Evolutionary conservation across 495 filamentous ascomycete genomes (phyloP).

Genomic region (Cairneyella variabilis): DNA sequence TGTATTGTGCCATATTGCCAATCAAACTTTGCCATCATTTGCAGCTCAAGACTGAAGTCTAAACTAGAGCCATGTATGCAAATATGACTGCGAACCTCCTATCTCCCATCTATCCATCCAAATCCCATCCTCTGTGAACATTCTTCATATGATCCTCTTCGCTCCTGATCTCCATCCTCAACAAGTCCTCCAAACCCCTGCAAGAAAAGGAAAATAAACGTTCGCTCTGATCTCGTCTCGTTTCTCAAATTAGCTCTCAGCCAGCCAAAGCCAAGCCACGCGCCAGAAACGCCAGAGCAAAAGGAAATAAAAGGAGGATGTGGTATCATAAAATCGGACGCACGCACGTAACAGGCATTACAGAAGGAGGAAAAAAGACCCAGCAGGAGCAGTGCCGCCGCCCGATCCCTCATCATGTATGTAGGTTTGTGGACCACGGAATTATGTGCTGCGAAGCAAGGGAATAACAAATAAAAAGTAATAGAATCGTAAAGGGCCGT

Average conservation of each 20-base stretch:
- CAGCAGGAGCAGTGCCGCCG: background rate
- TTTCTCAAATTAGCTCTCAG: background rate
- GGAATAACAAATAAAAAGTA: background rate
- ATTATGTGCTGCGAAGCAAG: background rate
- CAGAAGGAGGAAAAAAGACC: constrained; percentile 1
- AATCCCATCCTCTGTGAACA: background rate
- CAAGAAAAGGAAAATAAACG: background rate
- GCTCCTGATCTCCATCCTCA: background rate
- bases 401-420: constrained; percentile 2
- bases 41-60: no score
- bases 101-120: background rate
- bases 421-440: background rate
- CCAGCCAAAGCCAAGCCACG: background rate
- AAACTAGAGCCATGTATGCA: no score
- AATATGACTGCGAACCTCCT: no score
- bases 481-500: background rate
- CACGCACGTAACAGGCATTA: constrained; percentile 2
- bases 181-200: background rate
- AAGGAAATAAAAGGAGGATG: background rate
- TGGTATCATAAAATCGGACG: constrained; percentile 5
- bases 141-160: background rate
- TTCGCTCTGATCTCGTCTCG: background rate
- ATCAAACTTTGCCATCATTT: no score
- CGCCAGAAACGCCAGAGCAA: background rate
- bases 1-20: no score